A percentile compares a stretch with the other conserved stretches of the same genome.
Evolutionary conservation across 208 protist genomes (phyloP).

Genomic region (Trypanosoma melophagium): DNA sequence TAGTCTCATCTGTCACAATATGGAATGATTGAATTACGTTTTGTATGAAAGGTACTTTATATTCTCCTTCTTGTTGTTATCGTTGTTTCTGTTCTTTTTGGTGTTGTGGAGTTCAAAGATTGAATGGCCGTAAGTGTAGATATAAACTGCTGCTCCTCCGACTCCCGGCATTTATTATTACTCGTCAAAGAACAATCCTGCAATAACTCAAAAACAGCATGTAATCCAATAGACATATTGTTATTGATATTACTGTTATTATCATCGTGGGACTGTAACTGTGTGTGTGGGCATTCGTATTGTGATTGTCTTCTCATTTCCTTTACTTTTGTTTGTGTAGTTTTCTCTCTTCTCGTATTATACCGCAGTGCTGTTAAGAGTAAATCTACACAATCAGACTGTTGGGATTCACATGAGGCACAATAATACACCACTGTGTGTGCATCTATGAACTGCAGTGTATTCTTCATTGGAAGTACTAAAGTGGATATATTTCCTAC

Average conservation of each 20-base stretch:
- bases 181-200: background rate
- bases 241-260: too few relatives aligned
- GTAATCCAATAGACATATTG: too few relatives aligned
- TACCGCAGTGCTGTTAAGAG: background rate
- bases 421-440: background rate
- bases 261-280: too few relatives aligned
- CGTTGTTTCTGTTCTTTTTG: too few relatives aligned
- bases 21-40: background rate
- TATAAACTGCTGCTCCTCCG: constrained; percentile 5
- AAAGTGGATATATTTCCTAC: background rate
- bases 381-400: background rate
- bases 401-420: background rate
- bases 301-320: too few relatives aligned
- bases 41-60: background rate
- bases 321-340: background rate
- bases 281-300: too few relatives aligned
- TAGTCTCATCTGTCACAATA: constrained; percentile 5
- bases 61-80: background rate
- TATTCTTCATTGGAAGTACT: background rate
- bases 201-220: background rate
- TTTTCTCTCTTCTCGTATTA: background rate
- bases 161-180: background rate
- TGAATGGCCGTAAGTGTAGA: background rate
- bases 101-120: too few relatives aligned
- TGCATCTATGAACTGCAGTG: background rate